Conservation (phyloP, 441 rosid species). For the Gossypium armourianum region DNA sequence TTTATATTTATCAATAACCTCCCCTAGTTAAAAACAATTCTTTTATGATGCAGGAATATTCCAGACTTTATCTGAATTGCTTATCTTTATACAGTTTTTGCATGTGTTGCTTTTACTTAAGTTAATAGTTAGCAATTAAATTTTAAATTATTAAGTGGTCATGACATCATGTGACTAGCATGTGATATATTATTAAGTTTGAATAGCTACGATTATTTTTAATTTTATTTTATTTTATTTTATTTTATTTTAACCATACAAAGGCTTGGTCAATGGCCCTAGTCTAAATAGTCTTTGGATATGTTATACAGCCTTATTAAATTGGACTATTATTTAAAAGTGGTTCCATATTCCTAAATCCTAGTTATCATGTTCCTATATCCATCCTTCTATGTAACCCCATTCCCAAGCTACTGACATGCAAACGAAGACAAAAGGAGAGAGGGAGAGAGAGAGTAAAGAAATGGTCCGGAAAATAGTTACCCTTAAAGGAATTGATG, state of each 20-base stretch:
- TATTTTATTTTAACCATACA: not conserved
- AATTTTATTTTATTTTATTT: no score
- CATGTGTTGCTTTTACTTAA: not conserved
- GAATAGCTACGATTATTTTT: not conserved
- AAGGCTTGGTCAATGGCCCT: not conserved
- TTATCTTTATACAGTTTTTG: not conserved
- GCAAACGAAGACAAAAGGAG: not conserved
- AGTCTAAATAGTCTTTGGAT: not conserved
- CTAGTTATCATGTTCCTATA: not conserved
- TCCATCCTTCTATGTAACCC: not conserved
- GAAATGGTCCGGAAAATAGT: constrained; percentile 17
- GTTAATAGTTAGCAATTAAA: not conserved
- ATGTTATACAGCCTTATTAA: not conserved
- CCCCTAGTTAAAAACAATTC: not conserved
- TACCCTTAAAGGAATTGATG: constrained; percentile 72
- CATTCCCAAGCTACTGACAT: not conserved
- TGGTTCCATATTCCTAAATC: not conserved
- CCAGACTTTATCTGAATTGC: not conserved
- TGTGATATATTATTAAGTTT: not conserved
- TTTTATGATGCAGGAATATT: not conserved
- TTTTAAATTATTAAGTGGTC: not conserved
- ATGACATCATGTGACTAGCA: not conserved
- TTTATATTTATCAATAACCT: not conserved
- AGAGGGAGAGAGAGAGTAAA: not conserved
- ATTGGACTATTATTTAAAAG: not conserved